Conservation (phyloP, 352 stramenopile genomes). For the Globisporangium perplexum region DNA sequence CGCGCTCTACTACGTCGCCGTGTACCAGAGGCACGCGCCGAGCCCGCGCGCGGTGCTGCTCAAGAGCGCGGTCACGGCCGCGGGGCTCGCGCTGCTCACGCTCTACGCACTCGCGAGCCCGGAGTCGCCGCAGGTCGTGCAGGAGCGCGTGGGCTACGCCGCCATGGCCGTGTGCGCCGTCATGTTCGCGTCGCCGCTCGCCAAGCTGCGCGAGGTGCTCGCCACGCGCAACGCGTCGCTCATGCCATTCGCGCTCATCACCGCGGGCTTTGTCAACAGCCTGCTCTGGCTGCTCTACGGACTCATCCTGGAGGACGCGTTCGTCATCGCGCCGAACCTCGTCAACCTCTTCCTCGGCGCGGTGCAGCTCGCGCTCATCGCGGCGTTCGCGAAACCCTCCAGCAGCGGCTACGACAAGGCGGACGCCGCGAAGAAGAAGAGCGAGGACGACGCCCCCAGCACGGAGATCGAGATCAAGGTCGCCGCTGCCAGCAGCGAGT, state of each 20-base stretch:
- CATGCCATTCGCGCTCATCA: slow-evolving; percentile 47
- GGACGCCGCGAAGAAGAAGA: slow-evolving; percentile 8
- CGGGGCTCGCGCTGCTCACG: slow-evolving; percentile 26
- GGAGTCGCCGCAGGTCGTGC: slow-evolving; percentile 17
- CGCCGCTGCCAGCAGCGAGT: slow-evolving; percentile 2
- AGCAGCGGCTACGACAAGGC: slow-evolving; percentile 23
- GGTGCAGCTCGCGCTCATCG: slow-evolving; percentile 50
- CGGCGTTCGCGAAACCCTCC: slow-evolving; percentile 17
- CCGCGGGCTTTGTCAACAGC: slow-evolving; percentile 38
- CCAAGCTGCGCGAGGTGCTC: slow-evolving; percentile 41
- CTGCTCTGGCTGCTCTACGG: slow-evolving; percentile 53
- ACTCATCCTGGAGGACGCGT: slow-evolving; percentile 35
- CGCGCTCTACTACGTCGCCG: slow-evolving; percentile 37
- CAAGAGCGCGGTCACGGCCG: slow-evolving; percentile 19
- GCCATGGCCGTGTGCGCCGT: slow-evolving; percentile 47
- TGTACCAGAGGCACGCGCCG: slow-evolving; percentile 27
- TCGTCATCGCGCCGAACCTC: slow-evolving; percentile 58
- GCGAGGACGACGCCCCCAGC: background rate
- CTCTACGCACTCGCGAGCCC: slow-evolving; percentile 28
- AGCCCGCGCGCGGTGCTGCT: slow-evolving; percentile 12
- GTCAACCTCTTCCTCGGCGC: slow-evolving; percentile 52
- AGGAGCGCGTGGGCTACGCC: slow-evolving; percentile 44
- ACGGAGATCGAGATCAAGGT: slow-evolving; percentile 6
- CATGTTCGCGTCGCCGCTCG: slow-evolving; percentile 61
- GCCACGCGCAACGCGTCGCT: slow-evolving; percentile 30